phyloP scores from a whole-genome alignment of 2,329 filamentous ascomycete species.

The Colletotrichum sp. region DNA sequence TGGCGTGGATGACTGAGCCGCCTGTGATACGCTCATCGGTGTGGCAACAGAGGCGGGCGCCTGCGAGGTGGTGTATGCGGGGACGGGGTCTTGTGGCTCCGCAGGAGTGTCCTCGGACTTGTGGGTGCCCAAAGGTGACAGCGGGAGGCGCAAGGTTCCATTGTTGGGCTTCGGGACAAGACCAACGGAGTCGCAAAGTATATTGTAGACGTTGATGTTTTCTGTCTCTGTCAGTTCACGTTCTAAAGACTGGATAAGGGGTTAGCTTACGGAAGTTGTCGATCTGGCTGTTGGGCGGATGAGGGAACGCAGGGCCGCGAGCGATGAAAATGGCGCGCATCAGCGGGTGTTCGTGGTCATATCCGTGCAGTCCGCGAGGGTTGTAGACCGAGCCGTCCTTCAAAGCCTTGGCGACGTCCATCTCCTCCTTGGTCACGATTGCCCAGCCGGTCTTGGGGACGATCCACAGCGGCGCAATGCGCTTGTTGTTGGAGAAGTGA shows the following conservation, averaged over 20 bases:
- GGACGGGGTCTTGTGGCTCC: constrained; percentile 59
- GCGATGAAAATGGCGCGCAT: constrained; percentile 98
- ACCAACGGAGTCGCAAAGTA: constrained; percentile 86
- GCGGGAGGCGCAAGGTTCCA: constrained; percentile 78
- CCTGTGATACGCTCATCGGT: constrained; percentile 14
- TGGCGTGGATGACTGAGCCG: constrained; percentile 13
- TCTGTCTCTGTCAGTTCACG: constrained; percentile 56
- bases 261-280: constrained; percentile 79
- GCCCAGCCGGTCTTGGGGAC: constrained; percentile 93
- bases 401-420: constrained; percentile 73
- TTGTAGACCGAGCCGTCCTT: constrained; percentile 72
- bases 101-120: constrained; percentile 51
- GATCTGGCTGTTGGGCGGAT: constrained; percentile 79
- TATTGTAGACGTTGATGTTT: constrained; percentile 95
- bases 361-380: constrained; percentile 88
- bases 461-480: constrained; percentile 95
- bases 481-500: constrained; percentile 85
- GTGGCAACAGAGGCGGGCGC: not conserved
- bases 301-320: constrained; percentile 89
- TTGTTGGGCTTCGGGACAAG: constrained; percentile 81
- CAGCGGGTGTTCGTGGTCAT: constrained; percentile 91
- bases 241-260: not conserved
- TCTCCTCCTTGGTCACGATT: constrained; percentile 81
- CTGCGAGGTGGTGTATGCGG: constrained; percentile 24
- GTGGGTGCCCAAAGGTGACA: constrained; percentile 69